Percentiles rank a stretch among this genome's conserved stretches.
Evolutionary conservation across 768 basidiomycete genomes (phyloP).

Genomic region (Tricholoma sp.): DNA sequence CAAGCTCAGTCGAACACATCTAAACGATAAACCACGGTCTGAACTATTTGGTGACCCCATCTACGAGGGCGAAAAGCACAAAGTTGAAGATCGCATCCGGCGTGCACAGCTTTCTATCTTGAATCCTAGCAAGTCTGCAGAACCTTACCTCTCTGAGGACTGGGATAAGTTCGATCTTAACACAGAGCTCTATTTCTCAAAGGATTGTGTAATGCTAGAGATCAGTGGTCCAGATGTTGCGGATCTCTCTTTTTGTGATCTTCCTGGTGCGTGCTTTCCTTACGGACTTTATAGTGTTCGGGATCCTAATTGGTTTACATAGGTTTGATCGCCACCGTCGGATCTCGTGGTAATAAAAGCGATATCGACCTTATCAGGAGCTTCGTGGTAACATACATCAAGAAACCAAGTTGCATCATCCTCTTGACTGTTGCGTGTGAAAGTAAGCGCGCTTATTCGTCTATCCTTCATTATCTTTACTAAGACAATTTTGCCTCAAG

Average conservation of each 20-base stretch:
- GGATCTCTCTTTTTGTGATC: constrained; percentile 60
- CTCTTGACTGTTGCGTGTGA: constrained; percentile 60
- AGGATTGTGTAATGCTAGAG: constrained; percentile 52
- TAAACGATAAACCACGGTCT: constrained; percentile 32
- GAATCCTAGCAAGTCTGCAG: constrained; percentile 37
- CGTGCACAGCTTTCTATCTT: constrained; percentile 63
- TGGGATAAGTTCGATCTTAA: constrained; percentile 10
- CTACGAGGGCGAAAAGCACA: constrained; percentile 30
- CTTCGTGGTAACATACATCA: constrained; percentile 56
- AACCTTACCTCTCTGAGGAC: constrained; percentile 36
- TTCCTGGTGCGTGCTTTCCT: constrained; percentile 39
- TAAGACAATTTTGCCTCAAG: constrained; percentile 27
- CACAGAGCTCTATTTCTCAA: constrained; percentile 39
- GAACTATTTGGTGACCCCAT: constrained; percentile 46
- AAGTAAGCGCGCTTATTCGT: constrained; percentile 34
- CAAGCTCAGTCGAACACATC: constrained; percentile 37
- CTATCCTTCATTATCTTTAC: neutral
- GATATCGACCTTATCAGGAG: constrained; percentile 61
- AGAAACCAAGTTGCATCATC: constrained; percentile 45
- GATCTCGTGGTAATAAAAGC: constrained; percentile 38
- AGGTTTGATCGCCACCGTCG: constrained; percentile 59
- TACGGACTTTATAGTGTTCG: neutral
- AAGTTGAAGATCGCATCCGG: constrained; percentile 64
- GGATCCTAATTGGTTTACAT: neutral
- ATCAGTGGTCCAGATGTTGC: constrained; percentile 57